Percentiles rank a stretch among this genome's conserved stretches.
These are phyloP conservation scores for Cyanodermella asteris DNA, from an alignment of 2,329 filamentous ascomycete species.

Conservation along the genomic window DNA sequence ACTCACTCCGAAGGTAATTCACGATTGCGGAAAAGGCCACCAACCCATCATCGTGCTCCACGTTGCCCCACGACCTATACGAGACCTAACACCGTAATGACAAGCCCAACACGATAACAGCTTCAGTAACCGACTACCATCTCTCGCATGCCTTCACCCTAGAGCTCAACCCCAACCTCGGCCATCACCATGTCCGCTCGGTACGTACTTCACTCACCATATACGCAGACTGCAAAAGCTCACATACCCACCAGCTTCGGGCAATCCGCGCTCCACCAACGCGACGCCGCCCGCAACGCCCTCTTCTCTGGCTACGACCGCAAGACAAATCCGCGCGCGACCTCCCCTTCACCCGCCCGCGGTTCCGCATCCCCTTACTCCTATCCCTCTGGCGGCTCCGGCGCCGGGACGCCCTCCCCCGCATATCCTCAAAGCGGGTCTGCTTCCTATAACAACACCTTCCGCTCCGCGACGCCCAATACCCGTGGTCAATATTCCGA, in stretches of 20 bases:
- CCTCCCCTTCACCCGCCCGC: constrained; percentile 16
- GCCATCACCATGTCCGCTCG: no score
- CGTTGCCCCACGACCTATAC: no score
- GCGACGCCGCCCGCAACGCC: constrained; percentile 46
- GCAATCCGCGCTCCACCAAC: constrained; percentile 47
- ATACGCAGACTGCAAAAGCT: neutral
- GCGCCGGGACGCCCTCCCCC: constrained; percentile 11
- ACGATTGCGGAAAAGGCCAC: no score
- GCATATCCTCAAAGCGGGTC: constrained; percentile 15
- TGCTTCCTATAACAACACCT: constrained; percentile 20
- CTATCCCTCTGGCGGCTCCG: constrained; percentile 29
- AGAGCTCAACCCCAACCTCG: no score
- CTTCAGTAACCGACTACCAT: no score
- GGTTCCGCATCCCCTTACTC: constrained; percentile 21
- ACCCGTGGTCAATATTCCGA: constrained; percentile 77
- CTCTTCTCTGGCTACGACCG: constrained; percentile 53
- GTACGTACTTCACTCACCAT: no score
- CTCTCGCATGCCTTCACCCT: no score
- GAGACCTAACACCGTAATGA: no score
- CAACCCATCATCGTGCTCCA: no score
- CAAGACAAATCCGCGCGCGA: constrained; percentile 13
- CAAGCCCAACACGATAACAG: no score
- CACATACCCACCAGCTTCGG: constrained; percentile 32
- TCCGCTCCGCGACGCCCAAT: constrained; percentile 50
- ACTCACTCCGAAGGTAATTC: no score